Percentiles rank a stretch among this genome's conserved stretches.
phyloP scores from a whole-genome alignment of 345 rosid genomes.

The Geranium brycei region DNA sequence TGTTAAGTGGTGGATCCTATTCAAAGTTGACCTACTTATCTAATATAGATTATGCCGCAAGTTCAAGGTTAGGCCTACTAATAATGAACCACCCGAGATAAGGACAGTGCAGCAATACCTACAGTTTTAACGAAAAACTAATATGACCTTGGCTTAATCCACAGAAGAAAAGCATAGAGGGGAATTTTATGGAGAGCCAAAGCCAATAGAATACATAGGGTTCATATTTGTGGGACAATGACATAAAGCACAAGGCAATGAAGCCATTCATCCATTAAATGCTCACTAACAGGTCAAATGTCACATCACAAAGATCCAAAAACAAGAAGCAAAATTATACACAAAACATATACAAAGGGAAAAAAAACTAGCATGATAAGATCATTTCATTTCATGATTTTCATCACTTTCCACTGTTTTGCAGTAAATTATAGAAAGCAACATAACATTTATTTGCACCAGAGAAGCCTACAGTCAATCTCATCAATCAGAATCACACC shows the following conservation, averaged over 20 bases:
- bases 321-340: not conserved
- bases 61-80: no score
- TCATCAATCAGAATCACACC: no score
- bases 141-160: not conserved
- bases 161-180: not conserved
- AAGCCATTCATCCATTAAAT: constrained; percentile 13
- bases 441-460: not conserved
- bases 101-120: no score
- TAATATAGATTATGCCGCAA: no score
- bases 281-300: constrained; percentile 14
- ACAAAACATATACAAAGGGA: not conserved
- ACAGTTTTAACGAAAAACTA: no score
- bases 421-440: not conserved
- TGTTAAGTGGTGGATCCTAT: no score
- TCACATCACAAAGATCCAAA: constrained; percentile 20
- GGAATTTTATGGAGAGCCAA: not conserved
- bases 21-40: no score
- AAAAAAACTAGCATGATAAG: not conserved
- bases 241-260: constrained; percentile 13
- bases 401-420: not conserved
- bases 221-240: constrained; percentile 13
- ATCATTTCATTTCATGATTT: constrained; percentile 10
- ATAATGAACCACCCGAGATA: no score
- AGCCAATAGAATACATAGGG: not conserved
- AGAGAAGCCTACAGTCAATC: not conserved